These are phyloP conservation scores for Mycena belliarum DNA, from an alignment of 768 basidiomycete species.

Conservation along the genomic window DNA sequence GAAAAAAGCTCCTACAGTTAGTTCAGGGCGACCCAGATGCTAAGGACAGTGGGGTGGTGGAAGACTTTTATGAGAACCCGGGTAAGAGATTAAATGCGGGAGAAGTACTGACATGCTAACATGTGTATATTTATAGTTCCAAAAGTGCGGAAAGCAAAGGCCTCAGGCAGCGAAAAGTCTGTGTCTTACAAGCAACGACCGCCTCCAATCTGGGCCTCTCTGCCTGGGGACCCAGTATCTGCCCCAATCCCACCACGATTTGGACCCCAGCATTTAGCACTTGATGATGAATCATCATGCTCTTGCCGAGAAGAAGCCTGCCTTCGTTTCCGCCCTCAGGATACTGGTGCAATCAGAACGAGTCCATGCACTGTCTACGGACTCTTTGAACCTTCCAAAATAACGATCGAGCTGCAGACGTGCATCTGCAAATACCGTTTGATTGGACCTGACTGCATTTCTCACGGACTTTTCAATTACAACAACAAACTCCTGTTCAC, in stretches of 20 bases:
- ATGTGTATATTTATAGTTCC: not conserved
- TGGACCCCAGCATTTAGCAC: not conserved
- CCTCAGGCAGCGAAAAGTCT: not conserved
- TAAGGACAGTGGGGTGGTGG: no score
- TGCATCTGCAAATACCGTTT: not conserved
- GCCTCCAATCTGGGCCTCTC: not conserved
- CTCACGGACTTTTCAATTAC: constrained; percentile 17
- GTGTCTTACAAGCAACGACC: not conserved
- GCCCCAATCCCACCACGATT: not conserved
- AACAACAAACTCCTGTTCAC: constrained; percentile 15
- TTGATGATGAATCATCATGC: not conserved
- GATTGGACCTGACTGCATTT: not conserved
- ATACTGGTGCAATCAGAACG: not conserved
- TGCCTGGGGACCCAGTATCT: not conserved
- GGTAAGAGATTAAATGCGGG: not conserved
- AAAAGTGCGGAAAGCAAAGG: not conserved
- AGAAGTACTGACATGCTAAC: not conserved
- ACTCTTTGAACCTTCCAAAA: not conserved
- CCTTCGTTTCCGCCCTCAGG: not conserved
- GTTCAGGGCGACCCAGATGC: not conserved
- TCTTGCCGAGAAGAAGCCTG: not conserved
- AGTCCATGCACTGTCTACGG: not conserved
- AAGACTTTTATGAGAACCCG: not conserved
- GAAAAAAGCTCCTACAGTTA: not conserved
- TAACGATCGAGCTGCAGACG: not conserved